Evolutionary conservation across 352 stramenopile genomes (phyloP).

Genomic region (Phytophthora melonis): DNA sequence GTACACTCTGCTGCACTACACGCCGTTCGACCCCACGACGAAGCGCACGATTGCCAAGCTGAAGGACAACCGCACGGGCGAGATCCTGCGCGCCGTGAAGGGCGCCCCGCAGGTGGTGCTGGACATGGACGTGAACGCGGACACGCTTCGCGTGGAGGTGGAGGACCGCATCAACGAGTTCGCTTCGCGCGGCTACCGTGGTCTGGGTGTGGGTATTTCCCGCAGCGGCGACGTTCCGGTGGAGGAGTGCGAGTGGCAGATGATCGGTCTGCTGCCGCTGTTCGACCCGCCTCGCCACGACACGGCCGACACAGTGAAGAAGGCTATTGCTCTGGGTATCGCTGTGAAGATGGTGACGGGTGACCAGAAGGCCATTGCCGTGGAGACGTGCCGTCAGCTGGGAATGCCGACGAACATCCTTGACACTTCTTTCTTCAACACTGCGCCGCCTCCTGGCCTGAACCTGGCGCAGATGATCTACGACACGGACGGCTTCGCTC

Average conservation of each 20-base stretch:
- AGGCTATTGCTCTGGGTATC: conserved; percentile 91
- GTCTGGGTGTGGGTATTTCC: conserved; percentile 68
- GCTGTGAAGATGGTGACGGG: conserved; percentile 97
- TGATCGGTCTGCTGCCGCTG: conserved; percentile 93
- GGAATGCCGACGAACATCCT: conserved; percentile 91
- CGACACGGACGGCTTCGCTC: conserved; percentile 93
- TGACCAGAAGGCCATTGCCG: conserved; percentile 93
- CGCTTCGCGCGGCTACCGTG: conserved; percentile 72
- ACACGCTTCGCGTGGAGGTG: conserved; percentile 66
- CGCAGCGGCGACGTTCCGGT: conserved; percentile 67
- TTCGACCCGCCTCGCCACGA: conserved; percentile 95
- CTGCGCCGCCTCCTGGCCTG: conserved; percentile 64
- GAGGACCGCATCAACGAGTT: conserved; percentile 89
- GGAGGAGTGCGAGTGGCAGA: conserved; percentile 91
- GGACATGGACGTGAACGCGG: conserved; percentile 76
- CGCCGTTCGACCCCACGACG: conserved; percentile 84
- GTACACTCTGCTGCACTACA: conserved; percentile 84
- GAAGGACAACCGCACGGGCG: conserved; percentile 78
- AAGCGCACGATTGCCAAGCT: conserved; percentile 94
- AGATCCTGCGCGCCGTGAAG: conserved; percentile 93
- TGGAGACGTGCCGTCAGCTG: conserved; percentile 92
- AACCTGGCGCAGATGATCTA: conserved; percentile 89
- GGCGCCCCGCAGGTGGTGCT: conserved; percentile 93
- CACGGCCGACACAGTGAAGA: conserved; percentile 93
- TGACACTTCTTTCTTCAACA: conserved; percentile 84